Base-by-base conservation (phyloP, 345 rosid genomes). In the Gossypium turneri region DNA sequence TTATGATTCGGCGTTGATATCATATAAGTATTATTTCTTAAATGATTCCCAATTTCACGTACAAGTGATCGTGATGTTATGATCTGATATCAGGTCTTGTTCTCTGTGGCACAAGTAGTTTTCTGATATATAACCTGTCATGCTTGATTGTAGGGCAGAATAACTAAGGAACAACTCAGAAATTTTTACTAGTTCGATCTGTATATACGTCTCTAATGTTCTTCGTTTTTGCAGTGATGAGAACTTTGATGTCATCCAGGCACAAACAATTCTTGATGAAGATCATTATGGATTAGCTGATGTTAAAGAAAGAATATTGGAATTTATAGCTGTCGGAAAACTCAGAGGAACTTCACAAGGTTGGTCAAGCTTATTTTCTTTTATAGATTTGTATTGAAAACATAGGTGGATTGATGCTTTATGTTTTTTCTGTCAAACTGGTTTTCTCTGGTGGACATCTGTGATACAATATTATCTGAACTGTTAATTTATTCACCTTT, bases 321-420 rank as follows among this genome's bases (percentile, higher is more conserved):
- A 96, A 81, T 96, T 96, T 77, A 96, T 96, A 61, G 99, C 99
- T 38, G 99, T 96, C 16, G 99, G 99, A 68, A 96, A 91, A 83
- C 92, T 96, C 57, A 85, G 99, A 88, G 99, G 99, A 82, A 93
- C 77, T 73, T 88, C 99, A 20, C 99, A 93, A 87, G 99, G 99
- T 96, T 66, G 51, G 86, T 69, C 22, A 2, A 62, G 44, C 48
- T 75, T 73, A 48, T 51, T 69, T 62, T 48, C 68, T 45, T 7
- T 27, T 25, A 9, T 51, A 68, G 38, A 69, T 50, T 50, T 2
- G 12, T 15, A 69, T 3, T 67, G n/a, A 20, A 67, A 44, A 11
- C 22, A n/a, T 34, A 67, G 73, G 25, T 50, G 59, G 51, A 52
- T 51, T 3, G 45, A 27, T 51, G n/a, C 29, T 70, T 29, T 12